Evolutionary conservation across 192 early-diverging fungal genomes (phyloP), one percentile per base, ranked within the genome.

Genomic region (Backusella luteola): DNA sequence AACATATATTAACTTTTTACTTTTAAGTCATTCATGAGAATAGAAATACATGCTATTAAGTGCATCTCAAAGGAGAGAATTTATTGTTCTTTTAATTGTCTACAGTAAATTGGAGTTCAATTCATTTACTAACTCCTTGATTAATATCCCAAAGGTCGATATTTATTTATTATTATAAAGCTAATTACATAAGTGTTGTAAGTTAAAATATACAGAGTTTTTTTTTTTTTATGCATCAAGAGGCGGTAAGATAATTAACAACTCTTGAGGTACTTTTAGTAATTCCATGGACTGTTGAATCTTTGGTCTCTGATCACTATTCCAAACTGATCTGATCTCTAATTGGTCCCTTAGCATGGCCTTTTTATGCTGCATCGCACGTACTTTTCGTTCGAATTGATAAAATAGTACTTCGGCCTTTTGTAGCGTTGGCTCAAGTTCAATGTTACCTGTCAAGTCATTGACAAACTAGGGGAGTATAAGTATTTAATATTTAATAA

Each of bases 361-460:
- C 46, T 75, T 52, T 39, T 85, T 85, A 29, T 52, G 35, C 14
- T 90, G 85, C 68, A 89, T 77, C 19, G 80, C 84, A 6, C 79
- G 75, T 0, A 85, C 82, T 23, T 83, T 77, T 63, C 83, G 81
- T 49, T 87, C 67, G 79, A 92, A 87, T 29, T 89, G 83, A 46
- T 91, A 84, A 77, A 87, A 94, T 23, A 95, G 81, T 17, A 91
- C 81, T 63, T 95, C 93, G 6, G 95, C 93, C 3, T 88, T 86
- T 80, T 90, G 87, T 6, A 96, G 85, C 7, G 89, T 90, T 44
- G 88, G 84, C 59, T 92, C 87, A 32, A 96, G 73, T 19, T 90
- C 84, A 34, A 96, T 91, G 1, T 89, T 92, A 49, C 86, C 90
- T 19, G 92, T 90, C 29, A 96, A 83, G 73, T 98, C 94, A 82